Base-by-base conservation (phyloP, 352 stramenopile species). In the Aphanomyces euteiches region DNA sequence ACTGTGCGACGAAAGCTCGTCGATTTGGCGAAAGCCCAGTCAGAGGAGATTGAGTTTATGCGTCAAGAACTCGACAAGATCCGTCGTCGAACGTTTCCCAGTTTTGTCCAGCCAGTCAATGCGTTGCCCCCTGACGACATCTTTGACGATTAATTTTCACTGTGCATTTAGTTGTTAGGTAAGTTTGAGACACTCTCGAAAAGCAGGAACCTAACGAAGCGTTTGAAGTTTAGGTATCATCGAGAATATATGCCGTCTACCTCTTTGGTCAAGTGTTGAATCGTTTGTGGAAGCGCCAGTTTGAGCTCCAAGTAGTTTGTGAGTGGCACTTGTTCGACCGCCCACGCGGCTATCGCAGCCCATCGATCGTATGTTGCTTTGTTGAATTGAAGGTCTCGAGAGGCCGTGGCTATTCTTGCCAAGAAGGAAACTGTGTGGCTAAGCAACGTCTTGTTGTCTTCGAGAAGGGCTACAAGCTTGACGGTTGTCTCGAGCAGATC, bases 81-180 rank as follows among this genome's bases (percentile, higher is more conserved):
- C 77, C 87, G 91, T 2, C 80, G 90, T 15, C 83, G 89, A 4
- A 98, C 92, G n/a, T 98, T 98, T 72, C 93, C 93, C 10, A 95
- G 84, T 65, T 98, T 98, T 59, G 88, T 67, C 7, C 63, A 68
- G 40, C 66, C 71, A 3, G 7, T 59, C 19, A 34, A 67, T n/a
- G 28, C 47, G 19, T 15, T 43, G 10, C 13, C 64, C 8, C 64
- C 64, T 4, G 47, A 61, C 54, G 64, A 70, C 54, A 13, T 60
- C n/a, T 59, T 60, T 41, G 64, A 47, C 43, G 61, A 69, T 47
- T 50, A 50, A 50, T 28, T 28, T 28, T 28, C 28, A 28, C 28
- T 28, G 28, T 28, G 28, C 28, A 28, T 28, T 28, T 28, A 28
- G 28, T 28, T 28, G 28, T 28, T 28, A 28, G 28, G 28, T 28